phyloP scores from a whole-genome alignment of 345 rosid genomes.

The Corchorus olitorius region DNA sequence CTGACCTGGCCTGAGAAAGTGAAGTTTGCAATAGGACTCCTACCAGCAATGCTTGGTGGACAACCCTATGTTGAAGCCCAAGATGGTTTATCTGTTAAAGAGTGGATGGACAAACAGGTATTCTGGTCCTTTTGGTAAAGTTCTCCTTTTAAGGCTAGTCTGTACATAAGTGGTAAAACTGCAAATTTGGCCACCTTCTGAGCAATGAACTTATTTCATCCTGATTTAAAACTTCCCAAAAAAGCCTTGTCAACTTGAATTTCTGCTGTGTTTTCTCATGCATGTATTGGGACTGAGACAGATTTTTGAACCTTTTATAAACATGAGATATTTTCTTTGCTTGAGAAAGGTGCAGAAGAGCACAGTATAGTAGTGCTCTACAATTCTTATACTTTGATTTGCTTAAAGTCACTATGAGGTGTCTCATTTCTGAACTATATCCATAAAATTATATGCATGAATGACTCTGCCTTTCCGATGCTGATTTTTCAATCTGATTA shows the following conservation, averaged over 20 bases:
- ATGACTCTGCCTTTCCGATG: background rate
- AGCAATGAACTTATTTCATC: background rate
- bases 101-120: conserved; percentile 95
- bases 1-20: conserved; percentile 96
- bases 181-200: conserved; percentile 1
- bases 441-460: background rate
- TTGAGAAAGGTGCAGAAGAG: background rate
- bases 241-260: background rate
- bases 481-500: background rate
- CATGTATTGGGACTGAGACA: background rate
- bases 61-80: conserved; percentile 95
- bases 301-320: background rate
- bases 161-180: background rate
- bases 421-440: background rate
- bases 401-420: background rate
- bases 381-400: background rate
- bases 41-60: conserved; percentile 93
- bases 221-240: conserved; percentile 2
- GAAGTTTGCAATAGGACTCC: conserved; percentile 93
- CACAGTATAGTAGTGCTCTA: too few species aligned
- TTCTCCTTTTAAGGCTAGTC: background rate
- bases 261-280: background rate
- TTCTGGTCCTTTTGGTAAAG: conserved; percentile 7
- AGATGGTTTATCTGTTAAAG: conserved; percentile 78
- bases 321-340: background rate